These are phyloP conservation scores for Teratosphaeriaceae sp. DNA, from an alignment of 2,329 filamentous ascomycete genomes.

Conservation along the genomic window DNA sequence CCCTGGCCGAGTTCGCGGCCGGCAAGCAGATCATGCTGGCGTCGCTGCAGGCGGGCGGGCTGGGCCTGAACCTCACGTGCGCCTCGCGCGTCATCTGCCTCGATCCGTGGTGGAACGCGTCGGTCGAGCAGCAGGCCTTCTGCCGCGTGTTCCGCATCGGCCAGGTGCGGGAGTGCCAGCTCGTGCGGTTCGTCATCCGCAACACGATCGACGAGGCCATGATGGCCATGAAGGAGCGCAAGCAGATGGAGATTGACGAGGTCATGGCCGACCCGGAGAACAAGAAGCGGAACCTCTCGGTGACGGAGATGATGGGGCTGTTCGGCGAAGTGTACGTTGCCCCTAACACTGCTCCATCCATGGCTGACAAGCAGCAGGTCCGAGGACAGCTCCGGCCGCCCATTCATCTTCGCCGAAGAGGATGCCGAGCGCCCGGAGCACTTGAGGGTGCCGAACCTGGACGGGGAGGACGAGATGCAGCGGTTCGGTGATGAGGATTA, in stretches of 20 bases:
- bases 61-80: constrained; percentile 54
- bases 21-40: constrained; percentile 47
- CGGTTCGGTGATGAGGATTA: not conserved
- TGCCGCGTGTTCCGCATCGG: constrained; percentile 59
- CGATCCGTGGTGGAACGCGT: constrained; percentile 28
- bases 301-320: constrained; percentile 39
- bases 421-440: constrained; percentile 15
- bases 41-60: constrained; percentile 51
- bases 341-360: too few species aligned
- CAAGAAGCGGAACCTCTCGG: constrained; percentile 22
- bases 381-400: constrained; percentile 32
- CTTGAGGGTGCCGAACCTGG: constrained; percentile 4
- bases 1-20: constrained; percentile 41
- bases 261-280: constrained; percentile 35
- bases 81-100: constrained; percentile 45
- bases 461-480: constrained; percentile 9
- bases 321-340: constrained; percentile 41
- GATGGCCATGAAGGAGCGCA: constrained; percentile 48
- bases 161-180: constrained; percentile 53
- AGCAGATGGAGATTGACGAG: constrained; percentile 40
- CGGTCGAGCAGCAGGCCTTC: constrained; percentile 37
- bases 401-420: constrained; percentile 37
- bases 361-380: too few species aligned
- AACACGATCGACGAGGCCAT: constrained; percentile 55
- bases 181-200: constrained; percentile 51